Evolutionary conservation across 345 rosid genomes (phyloP).

Genomic region (Ricinus communis): DNA sequence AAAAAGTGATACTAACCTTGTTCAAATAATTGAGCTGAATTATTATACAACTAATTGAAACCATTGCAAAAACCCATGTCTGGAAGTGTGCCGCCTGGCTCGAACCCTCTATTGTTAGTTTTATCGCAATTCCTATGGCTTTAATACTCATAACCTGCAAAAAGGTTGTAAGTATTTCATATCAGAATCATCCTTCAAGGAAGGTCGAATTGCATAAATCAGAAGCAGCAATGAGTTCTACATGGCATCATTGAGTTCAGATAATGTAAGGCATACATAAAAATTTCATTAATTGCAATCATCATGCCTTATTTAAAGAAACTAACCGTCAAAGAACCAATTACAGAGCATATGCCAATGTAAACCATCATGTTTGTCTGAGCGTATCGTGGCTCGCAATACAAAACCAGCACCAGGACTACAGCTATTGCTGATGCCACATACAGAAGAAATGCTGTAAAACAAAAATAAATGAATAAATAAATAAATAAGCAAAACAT

Average conservation of each 20-base stretch:
- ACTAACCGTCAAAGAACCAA: constrained; percentile 72
- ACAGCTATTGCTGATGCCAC: constrained; percentile 56
- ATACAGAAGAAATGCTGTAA: constrained; percentile 72
- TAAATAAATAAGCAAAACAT: no score
- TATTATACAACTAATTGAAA: constrained; percentile 66
- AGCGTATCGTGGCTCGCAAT: constrained; percentile 69
- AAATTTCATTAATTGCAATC: no score
- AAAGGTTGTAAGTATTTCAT: not conserved
- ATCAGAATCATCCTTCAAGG: no score
- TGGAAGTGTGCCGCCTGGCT: constrained; percentile 59
- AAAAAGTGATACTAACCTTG: constrained; percentile 48
- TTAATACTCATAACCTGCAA: constrained; percentile 80
- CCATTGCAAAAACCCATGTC: constrained; percentile 78
- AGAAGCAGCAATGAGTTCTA: no score
- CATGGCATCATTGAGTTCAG: no score
- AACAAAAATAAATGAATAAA: not conserved
- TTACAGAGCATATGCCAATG: constrained; percentile 70
- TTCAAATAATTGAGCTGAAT: constrained; percentile 73
- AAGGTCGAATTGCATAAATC: no score
- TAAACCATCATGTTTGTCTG: constrained; percentile 73
- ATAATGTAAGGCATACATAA: no score
- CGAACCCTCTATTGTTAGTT: constrained; percentile 63
- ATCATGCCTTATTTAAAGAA: not conserved
- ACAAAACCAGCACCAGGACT: constrained; percentile 58
- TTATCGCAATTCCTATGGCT: constrained; percentile 81